Conservation (phyloP, 148 eudicot species). For the Cornus suecica region DNA sequence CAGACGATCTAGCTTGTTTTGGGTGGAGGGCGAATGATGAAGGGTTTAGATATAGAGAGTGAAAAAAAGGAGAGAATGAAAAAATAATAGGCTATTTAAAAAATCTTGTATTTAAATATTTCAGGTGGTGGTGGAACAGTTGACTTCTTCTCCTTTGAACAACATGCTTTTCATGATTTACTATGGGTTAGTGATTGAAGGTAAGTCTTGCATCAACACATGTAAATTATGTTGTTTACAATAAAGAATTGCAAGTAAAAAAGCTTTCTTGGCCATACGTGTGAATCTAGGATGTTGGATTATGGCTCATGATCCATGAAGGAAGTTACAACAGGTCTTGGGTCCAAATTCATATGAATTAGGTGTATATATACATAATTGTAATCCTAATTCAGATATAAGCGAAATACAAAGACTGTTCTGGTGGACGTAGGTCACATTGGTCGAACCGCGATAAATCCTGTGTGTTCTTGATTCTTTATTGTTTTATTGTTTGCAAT, state of each 20-base stretch:
- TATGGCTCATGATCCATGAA: too few relatives aligned
- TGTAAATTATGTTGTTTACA: not conserved
- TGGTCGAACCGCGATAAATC: too few relatives aligned
- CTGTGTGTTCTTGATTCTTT: too few relatives aligned
- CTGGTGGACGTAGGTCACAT: too few relatives aligned
- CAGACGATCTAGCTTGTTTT: not conserved
- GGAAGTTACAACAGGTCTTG: too few relatives aligned
- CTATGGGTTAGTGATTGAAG: constrained; percentile 62
- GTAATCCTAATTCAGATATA: too few relatives aligned
- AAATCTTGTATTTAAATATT: constrained; percentile 3
- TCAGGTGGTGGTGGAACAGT: constrained; percentile 73
- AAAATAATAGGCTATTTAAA: not conserved
- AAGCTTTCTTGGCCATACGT: not conserved
- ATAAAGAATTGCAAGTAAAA: not conserved
- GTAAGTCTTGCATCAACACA: constrained; percentile 31
- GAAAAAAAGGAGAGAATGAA: not conserved
- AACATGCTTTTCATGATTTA: constrained; percentile 69
- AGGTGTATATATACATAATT: too few relatives aligned
- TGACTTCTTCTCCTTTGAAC: constrained; percentile 71
- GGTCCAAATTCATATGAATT: too few relatives aligned
- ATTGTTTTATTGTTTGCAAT: too few relatives aligned
- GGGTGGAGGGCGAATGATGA: too few relatives aligned
- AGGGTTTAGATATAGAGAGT: not conserved
- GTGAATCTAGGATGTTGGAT: too few relatives aligned
- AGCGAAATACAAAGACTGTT: too few relatives aligned